phyloP scores from a whole-genome alignment of 1,139 yeast species.

The Geotrichum europaeum region DNA sequence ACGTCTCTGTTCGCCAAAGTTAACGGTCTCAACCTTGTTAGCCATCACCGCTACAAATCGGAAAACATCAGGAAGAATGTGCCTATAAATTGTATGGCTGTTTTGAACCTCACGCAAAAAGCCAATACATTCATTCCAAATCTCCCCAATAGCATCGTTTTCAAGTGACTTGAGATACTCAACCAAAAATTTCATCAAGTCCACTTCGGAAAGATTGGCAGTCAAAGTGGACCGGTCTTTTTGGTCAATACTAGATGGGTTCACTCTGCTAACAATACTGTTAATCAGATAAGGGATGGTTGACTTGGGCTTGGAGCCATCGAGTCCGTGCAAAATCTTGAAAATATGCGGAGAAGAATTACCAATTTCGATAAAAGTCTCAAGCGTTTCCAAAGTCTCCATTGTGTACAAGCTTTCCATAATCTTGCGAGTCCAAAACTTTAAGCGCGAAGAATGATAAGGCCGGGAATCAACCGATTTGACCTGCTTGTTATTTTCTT shows the following conservation, averaged over 20 bases:
- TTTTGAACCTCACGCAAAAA: constrained; percentile 56
- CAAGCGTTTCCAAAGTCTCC: constrained; percentile 71
- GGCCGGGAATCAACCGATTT: constrained; percentile 36
- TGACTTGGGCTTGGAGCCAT: constrained; percentile 74
- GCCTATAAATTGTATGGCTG: constrained; percentile 44
- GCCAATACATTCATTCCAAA: constrained; percentile 52
- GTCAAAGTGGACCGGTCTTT: constrained; percentile 41
- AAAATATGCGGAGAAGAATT: constrained; percentile 32
- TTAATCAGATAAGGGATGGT: constrained; percentile 65
- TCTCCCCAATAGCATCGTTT: constrained; percentile 68
- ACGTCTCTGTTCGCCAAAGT: constrained; percentile 56
- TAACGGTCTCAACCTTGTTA: constrained; percentile 49
- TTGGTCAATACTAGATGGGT: constrained; percentile 33
- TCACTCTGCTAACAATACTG: constrained; percentile 45
- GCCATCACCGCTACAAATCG: constrained; percentile 48
- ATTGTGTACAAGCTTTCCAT: constrained; percentile 62
- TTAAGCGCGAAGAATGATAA: constrained; percentile 54
- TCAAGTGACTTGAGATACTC: constrained; percentile 61
- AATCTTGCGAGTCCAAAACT: constrained; percentile 63
- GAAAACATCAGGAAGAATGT: constrained; percentile 48
- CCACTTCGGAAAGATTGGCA: constrained; percentile 40
- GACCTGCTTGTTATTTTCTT: constrained; percentile 37
- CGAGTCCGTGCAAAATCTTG: constrained; percentile 67
- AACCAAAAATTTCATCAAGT: constrained; percentile 48
- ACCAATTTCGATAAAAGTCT: constrained; percentile 46